Conservation (phyloP, 2,329 filamentous ascomycete genomes). For the Fonsecaea multimorphosa region DNA sequence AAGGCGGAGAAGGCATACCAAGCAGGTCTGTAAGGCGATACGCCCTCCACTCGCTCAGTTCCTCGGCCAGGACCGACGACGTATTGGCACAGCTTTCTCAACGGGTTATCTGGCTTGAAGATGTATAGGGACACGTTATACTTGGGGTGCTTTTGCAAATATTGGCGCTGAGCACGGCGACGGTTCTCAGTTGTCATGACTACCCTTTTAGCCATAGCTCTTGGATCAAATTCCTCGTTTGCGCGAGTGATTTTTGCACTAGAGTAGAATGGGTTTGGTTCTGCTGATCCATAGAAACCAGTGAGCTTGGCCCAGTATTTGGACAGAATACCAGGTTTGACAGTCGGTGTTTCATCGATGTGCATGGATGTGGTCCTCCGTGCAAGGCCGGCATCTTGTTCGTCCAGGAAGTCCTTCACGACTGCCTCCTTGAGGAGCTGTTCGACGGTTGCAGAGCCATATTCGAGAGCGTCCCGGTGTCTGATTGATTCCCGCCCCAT, state of each 20-base stretch:
- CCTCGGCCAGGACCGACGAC: slow-evolving; percentile 92
- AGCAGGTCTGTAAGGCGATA: slow-evolving; percentile 83
- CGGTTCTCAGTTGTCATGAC: slow-evolving; percentile 81
- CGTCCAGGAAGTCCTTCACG: slow-evolving; percentile 91
- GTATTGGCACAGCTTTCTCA: slow-evolving; percentile 83
- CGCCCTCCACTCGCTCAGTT: slow-evolving; percentile 82
- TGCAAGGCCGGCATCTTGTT: slow-evolving; percentile 55
- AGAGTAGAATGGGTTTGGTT: slow-evolving; percentile 95
- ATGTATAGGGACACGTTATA: slow-evolving; percentile 94
- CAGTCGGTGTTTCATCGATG: slow-evolving; percentile 49
- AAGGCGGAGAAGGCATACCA: slow-evolving; percentile 96
- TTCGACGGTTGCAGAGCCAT: slow-evolving; percentile 88
- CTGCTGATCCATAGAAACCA: slow-evolving; percentile 64
- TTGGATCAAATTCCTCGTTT: slow-evolving; percentile 81
- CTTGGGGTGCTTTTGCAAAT: slow-evolving; percentile 80
- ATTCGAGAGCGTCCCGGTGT: slow-evolving; percentile 82
- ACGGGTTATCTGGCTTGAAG: slow-evolving; percentile 76
- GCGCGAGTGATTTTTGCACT: slow-evolving; percentile 72
- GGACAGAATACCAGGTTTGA: slow-evolving; percentile 65
- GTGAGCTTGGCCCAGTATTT: slow-evolving; percentile 67
- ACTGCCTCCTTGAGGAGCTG: slow-evolving; percentile 97
- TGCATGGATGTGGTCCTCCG: slow-evolving; percentile 41
- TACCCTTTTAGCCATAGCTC: slow-evolving; percentile 87
- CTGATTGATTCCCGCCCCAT: slow-evolving; percentile 66
- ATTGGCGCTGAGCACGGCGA: slow-evolving; percentile 88